Base-by-base conservation (phyloP, 352 stramenopile genomes). In the Pythium plurisporium region DNA sequence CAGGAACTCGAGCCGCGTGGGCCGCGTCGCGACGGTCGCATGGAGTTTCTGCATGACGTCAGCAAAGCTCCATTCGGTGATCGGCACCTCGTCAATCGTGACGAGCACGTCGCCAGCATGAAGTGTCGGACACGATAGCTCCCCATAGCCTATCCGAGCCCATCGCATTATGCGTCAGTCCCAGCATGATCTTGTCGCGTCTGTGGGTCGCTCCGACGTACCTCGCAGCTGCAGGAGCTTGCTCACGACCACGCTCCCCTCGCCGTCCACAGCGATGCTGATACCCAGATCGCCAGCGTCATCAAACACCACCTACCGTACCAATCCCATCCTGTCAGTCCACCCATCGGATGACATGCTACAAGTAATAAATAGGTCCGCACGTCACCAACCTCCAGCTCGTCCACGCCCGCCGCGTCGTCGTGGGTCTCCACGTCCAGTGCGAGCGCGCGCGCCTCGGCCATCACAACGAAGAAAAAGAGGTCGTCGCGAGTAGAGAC, bases 91-190 rank as follows among this genome's bases (percentile, higher is more conserved):
- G 45, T 72, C 67, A 43, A 76, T 63, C 19, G 67, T 47, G 5
- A 79, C 67, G 14, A 79, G 55, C 26, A 79, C 59, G 12, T 76
- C 68, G 17, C 71, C 70, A 19, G 33, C 34, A 10, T 50, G 23
- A 12, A 79, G 59, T 22, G 59, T 59, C 37, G 70, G 65, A 43
- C 47, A 74, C 30, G 46, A 57, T 1, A 67, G 33, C 34, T 79
- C 67, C 0, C 42, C 67, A 20, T 70, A 70, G 12, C 70, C 69
- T 76, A 48, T n/a, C 15, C 14, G 15, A 41, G 15, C 20, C 6
- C n/a, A n/a, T n/a, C n/a, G n/a, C n/a, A n/a, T n/a, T n/a, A n/a
- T n/a, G n/a, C n/a, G n/a, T n/a, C n/a, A n/a, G n/a, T n/a, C n/a
- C n/a, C n/a, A n/a, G n/a, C n/a, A n/a, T n/a, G n/a, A n/a, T n/a